Conservation (phyloP, 345 rosid species). For the Brassica juncea region DNA sequence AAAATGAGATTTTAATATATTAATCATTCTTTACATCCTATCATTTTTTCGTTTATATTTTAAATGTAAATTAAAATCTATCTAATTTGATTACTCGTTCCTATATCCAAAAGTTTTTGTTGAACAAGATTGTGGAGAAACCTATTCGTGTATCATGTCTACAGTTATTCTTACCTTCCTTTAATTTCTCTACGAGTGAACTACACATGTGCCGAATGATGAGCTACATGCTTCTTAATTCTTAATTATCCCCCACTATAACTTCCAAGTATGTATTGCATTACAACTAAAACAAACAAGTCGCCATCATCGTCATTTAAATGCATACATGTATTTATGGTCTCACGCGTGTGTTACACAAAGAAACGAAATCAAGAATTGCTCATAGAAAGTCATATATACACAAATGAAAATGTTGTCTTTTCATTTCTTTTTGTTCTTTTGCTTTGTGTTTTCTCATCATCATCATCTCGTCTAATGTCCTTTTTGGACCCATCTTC, state of each 20-base stretch:
- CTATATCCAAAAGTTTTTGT: neutral
- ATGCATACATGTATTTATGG: conserved; percentile 16
- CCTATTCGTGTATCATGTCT: neutral
- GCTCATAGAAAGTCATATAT: conserved; percentile 17
- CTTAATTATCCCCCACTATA: neutral
- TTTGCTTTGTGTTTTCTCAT: conserved; percentile 23
- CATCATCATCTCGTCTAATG: conserved; percentile 26
- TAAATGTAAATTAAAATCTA: neutral
- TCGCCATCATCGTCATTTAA: conserved; percentile 21
- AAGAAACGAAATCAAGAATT: conserved; percentile 22
- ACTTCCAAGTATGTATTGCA: conserved; percentile 26
- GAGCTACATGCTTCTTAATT: neutral
- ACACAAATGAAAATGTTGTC: conserved; percentile 24
- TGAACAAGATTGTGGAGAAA: neutral
- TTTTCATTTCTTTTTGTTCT: conserved; percentile 12
- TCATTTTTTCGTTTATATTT: neutral
- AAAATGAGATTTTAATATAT: neutral
- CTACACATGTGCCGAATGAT: neutral
- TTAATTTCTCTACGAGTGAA: neutral
- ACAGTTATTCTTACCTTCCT: neutral
- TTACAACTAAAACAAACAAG: conserved; percentile 23
- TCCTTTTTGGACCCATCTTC: conserved; percentile 44
- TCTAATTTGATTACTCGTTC: neutral
- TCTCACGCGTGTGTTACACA: conserved; percentile 37
- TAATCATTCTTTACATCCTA: neutral